Conservation (phyloP, 495 filamentous ascomycete genomes). For the Hamigera avellanea region DNA sequence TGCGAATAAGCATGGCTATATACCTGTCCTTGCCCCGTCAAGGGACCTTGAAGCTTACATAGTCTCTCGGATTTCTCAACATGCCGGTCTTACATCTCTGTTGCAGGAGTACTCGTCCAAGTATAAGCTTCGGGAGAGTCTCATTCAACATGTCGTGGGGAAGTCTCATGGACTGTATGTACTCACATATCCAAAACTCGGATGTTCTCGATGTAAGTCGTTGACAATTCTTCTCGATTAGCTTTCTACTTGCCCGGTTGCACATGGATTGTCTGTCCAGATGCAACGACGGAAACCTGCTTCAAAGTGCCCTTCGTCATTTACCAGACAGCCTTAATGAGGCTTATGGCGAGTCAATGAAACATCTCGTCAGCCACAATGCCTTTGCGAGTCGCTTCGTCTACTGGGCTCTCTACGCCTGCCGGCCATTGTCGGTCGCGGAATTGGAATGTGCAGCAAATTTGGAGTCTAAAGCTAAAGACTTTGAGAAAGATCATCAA, state of each 20-base stretch:
- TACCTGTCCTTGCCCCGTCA: conserved; percentile 6
- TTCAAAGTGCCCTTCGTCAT: conserved; percentile 16
- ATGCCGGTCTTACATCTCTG: conserved; percentile 4
- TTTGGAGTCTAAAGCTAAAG: neutral
- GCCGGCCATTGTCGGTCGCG: conserved; percentile 13
- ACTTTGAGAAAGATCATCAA: neutral
- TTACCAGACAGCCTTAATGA: conserved; percentile 20
- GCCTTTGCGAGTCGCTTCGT: conserved; percentile 11
- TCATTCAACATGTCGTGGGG: conserved; percentile 9
- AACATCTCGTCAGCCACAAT: conserved; percentile 14
- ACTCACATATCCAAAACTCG: too few relatives aligned
- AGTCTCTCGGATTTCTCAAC: conserved; percentile 6
- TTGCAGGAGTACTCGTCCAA: conserved; percentile 5
- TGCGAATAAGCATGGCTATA: conserved; percentile 3
- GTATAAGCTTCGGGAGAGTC: conserved; percentile 6
- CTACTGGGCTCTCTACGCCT: conserved; percentile 20
- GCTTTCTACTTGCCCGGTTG: conserved; percentile 20
- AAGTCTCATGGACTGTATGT: conserved; percentile 22
- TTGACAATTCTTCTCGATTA: conserved; percentile 3
- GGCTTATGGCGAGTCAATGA: conserved; percentile 25
- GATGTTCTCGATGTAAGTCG: too few relatives aligned
- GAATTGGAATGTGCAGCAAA: conserved; percentile 14
- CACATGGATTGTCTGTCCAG: conserved; percentile 18
- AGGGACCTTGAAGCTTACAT: conserved; percentile 14
- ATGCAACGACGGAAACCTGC: conserved; percentile 11